Evolutionary conservation across 106 monocot species (phyloP).

Genomic region (Dendrobium catenatum): DNA sequence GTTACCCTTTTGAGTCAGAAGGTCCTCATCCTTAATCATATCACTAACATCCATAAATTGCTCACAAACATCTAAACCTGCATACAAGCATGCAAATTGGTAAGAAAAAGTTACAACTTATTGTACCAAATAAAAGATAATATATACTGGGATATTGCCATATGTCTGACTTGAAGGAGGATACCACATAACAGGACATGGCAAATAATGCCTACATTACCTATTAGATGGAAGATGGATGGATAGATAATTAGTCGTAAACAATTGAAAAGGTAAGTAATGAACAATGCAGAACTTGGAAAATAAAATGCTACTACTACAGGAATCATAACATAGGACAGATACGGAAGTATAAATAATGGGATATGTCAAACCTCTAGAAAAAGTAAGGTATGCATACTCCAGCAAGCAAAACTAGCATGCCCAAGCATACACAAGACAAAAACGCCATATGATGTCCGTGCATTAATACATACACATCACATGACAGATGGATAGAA

Average conservation of each 20-base stretch:
- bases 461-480: not conserved
- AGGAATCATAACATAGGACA: not conserved
- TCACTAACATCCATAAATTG: slow-evolving; percentile 98
- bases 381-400: not conserved
- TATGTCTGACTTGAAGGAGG: not conserved
- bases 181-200: not conserved
- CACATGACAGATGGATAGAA: not conserved
- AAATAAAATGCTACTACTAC: not conserved
- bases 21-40: slow-evolving; percentile 93
- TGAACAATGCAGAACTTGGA: not conserved
- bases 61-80: slow-evolving; percentile 96
- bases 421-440: not conserved
- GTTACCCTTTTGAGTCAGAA: slow-evolving; percentile 54
- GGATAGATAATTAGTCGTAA: not conserved
- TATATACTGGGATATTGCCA: not conserved
- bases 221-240: not conserved
- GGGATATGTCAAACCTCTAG: not conserved
- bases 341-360: not conserved
- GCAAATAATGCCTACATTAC: not conserved
- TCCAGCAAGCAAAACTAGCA: not conserved
- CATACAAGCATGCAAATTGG: slow-evolving; percentile 13
- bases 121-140: not conserved
- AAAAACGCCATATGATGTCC: not conserved
- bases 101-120: not conserved
- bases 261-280: not conserved